Conservation (phyloP, 164 flowering plant species). For the Nymphaea colorata region DNA sequence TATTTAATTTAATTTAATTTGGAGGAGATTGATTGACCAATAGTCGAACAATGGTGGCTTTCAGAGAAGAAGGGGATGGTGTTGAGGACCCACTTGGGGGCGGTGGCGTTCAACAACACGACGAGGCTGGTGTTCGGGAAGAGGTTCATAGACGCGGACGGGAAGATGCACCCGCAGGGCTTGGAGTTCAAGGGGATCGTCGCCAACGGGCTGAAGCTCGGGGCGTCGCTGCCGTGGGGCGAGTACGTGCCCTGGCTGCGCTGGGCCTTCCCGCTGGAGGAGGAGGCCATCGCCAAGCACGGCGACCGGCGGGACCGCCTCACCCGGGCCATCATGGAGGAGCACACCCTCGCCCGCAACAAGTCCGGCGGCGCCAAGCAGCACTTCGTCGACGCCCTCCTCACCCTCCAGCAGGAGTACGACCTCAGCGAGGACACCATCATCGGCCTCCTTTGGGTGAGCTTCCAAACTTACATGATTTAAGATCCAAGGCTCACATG, state of each 20-base stretch:
- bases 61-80: conserved; percentile 18
- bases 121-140: conserved; percentile 46
- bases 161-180: conserved; percentile 38
- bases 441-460: conserved; percentile 52
- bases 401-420: conserved; percentile 36
- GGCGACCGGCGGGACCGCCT: conserved; percentile 27
- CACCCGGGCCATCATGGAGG: conserved; percentile 43
- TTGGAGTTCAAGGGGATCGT: conserved; percentile 34
- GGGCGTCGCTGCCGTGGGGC: conserved; percentile 28
- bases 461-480: background rate
- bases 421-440: conserved; percentile 46
- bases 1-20: too few species aligned
- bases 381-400: conserved; percentile 49
- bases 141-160: conserved; percentile 34
- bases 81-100: conserved; percentile 28
- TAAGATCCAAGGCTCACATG: background rate
- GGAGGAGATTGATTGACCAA: too few species aligned
- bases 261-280: conserved; percentile 33
- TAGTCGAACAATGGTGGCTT: too few species aligned
- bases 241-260: conserved; percentile 45
- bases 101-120: conserved; percentile 48
- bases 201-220: conserved; percentile 27
- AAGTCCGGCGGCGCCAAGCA: conserved; percentile 25
- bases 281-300: conserved; percentile 29
- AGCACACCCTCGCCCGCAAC: conserved; percentile 33